Percentiles rank a stretch among this genome's conserved stretches.
Conservation (phyloP, 2,329 filamentous ascomycete species). For the Botrytis medusae region DNA sequence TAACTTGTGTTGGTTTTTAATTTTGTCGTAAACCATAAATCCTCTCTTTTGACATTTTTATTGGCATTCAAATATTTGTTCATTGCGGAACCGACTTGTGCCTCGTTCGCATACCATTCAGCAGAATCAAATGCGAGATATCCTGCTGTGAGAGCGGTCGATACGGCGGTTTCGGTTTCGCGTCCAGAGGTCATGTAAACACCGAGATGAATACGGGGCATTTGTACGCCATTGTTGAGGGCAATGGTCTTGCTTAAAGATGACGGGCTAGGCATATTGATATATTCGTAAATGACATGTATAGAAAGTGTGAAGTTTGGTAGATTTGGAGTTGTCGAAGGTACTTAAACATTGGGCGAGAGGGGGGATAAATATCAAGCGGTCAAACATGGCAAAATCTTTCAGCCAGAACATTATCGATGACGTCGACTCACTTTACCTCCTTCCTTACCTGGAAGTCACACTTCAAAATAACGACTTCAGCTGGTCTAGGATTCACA, state of each 20-base stretch:
- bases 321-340: not conserved
- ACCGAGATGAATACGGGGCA: constrained; percentile 72
- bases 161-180: constrained; percentile 59
- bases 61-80: constrained; percentile 54
- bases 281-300: not conserved
- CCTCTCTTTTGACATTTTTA: constrained; percentile 57
- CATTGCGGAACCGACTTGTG: constrained; percentile 66
- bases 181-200: constrained; percentile 68
- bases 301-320: not conserved
- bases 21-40: constrained; percentile 81
- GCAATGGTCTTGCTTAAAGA: constrained; percentile 13
- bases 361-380: not conserved
- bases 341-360: no score
- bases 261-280: constrained; percentile 1
- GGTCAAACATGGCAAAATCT: constrained; percentile 3
- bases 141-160: constrained; percentile 46
- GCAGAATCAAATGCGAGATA: constrained; percentile 53
- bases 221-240: constrained; percentile 45
- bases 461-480: not conserved
- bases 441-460: not conserved
- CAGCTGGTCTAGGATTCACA: not conserved
- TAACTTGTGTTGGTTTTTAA: constrained; percentile 64
- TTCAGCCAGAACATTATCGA: not conserved
- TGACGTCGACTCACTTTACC: constrained; percentile 7
- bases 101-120: constrained; percentile 67